Conservation (phyloP, 768 basidiomycete species). For the Pleurotus eryngii region DNA sequence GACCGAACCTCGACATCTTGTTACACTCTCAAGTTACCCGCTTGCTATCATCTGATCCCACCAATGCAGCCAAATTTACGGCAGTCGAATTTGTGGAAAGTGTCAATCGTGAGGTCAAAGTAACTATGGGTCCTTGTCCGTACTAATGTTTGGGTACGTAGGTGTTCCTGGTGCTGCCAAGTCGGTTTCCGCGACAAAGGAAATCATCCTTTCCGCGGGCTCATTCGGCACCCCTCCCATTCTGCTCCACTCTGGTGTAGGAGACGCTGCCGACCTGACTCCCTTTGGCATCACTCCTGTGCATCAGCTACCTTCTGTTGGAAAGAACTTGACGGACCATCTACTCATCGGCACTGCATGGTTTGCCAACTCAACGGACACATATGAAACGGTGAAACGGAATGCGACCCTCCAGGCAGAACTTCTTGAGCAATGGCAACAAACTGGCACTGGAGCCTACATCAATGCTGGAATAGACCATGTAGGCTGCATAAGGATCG, state of each 20-base stretch:
- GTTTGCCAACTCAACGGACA: conserved; percentile 23
- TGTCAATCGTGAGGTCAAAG: conserved; percentile 12
- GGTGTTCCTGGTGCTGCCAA: background rate
- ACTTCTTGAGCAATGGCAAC: conserved; percentile 25
- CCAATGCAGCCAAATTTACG: background rate
- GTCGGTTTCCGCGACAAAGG: conserved; percentile 24
- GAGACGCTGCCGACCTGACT: conserved; percentile 20
- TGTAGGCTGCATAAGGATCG: conserved; percentile 17
- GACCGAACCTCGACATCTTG: conserved; percentile 30
- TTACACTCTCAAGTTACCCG: conserved; percentile 10
- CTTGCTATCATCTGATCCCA: background rate
- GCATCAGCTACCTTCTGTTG: conserved; percentile 32
- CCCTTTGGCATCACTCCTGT: conserved; percentile 29
- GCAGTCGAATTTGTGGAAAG: background rate
- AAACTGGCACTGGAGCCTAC: conserved; percentile 18
- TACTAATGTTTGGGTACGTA: background rate
- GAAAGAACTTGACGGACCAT: conserved; percentile 33
- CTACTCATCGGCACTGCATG: conserved; percentile 13
- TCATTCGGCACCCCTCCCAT: conserved; percentile 31
- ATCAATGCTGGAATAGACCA: conserved; percentile 14
- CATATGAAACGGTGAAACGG: conserved; percentile 21
- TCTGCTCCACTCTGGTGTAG: conserved; percentile 35
- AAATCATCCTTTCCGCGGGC: conserved; percentile 37
- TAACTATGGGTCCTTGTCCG: conserved; percentile 8
- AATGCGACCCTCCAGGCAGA: conserved; percentile 18